Conservation (phyloP, 495 filamentous ascomycete species). For the Penicillium parvum region DNA sequence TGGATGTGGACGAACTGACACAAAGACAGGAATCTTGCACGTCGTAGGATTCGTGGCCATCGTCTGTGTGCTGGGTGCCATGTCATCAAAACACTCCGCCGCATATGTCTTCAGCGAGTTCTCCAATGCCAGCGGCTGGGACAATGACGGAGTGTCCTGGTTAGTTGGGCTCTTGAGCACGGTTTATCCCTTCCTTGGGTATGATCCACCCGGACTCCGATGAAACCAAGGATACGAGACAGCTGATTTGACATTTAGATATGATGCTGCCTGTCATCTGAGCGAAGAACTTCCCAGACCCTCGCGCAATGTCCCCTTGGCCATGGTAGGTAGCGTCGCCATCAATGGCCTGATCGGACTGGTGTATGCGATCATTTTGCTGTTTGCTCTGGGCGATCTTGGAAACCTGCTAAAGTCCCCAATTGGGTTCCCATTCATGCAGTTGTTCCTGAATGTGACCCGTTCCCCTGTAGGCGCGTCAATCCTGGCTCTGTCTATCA, state of each 20-base stretch:
- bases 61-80: constrained; percentile 13
- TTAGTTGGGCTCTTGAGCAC: constrained; percentile 22
- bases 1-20: not conserved
- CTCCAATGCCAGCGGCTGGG: constrained; percentile 24
- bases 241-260: constrained; percentile 8
- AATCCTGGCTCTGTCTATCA: constrained; percentile 18
- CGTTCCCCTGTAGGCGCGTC: constrained; percentile 33
- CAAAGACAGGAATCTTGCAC: constrained; percentile 13
- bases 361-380: constrained; percentile 36
- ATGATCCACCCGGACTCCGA: not conserved
- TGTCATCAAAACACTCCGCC: constrained; percentile 18
- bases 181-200: constrained; percentile 23
- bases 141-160: constrained; percentile 21
- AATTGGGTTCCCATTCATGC: constrained; percentile 44
- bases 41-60: constrained; percentile 17
- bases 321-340: constrained; percentile 39
- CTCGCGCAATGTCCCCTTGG: constrained; percentile 33
- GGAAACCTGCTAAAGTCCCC: constrained; percentile 23
- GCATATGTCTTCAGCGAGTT: constrained; percentile 18
- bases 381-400: constrained; percentile 43
- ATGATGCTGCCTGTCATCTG: constrained; percentile 29
- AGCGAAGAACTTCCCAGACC: constrained; percentile 32
- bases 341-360: constrained; percentile 43
- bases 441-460: constrained; percentile 37
- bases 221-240: not conserved